phyloP scores from a whole-genome alignment of 352 stramenopile species.

The Phytophthora constricta region DNA sequence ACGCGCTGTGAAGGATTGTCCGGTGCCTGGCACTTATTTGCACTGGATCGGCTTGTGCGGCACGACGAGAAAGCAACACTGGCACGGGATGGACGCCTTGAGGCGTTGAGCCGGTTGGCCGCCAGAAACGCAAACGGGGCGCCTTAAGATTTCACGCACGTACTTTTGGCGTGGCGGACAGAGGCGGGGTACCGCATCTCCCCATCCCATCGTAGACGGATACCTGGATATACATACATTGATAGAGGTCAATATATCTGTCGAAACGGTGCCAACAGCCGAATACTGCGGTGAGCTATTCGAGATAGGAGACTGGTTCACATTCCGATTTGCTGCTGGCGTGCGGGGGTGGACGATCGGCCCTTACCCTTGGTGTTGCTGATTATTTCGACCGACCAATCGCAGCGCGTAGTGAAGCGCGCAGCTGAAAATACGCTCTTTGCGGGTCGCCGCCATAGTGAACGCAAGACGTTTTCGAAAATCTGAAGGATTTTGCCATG shows the following conservation, averaged over 20 bases:
- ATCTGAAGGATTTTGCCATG: not conserved
- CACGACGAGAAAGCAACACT: not conserved
- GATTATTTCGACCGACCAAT: not conserved
- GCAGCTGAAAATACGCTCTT: not conserved
- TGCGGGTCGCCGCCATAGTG: not conserved
- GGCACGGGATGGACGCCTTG: not conserved
- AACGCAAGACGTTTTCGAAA: not conserved
- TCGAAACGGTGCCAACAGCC: not conserved
- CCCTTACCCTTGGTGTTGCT: not conserved
- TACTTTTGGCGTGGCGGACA: not conserved
- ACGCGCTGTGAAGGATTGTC: no score
- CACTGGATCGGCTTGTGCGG: not conserved
- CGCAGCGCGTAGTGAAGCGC: not conserved
- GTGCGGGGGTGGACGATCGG: not conserved
- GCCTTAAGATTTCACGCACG: not conserved
- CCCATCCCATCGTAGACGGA: not conserved
- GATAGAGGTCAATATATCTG: no score
- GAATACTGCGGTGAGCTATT: not conserved
- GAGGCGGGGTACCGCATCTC: not conserved
- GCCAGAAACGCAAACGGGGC: slow-evolving; percentile 1
- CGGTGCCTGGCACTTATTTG: no score
- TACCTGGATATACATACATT: no score
- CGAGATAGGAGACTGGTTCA: not conserved
- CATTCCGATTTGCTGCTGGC: not conserved
- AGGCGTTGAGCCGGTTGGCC: not conserved